A percentile compares a stretch with the other conserved stretches of the same genome.
Evolutionary conservation across 345 rosid species (phyloP).

Genomic region (Eucalyptus pauciflora): DNA sequence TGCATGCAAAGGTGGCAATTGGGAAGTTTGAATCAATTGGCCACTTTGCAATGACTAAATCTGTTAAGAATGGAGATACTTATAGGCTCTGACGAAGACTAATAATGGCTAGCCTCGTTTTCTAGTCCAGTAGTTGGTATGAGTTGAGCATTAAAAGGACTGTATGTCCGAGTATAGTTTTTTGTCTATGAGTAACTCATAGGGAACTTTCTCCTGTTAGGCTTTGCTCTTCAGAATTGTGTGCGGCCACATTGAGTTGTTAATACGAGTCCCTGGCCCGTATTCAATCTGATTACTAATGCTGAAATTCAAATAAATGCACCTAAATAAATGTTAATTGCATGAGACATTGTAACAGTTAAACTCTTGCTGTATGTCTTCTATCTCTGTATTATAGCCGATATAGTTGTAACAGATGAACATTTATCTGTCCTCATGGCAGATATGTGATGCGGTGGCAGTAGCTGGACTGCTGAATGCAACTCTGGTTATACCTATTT

Average conservation of each 20-base stretch:
- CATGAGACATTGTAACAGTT: neutral
- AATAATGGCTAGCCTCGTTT: neutral
- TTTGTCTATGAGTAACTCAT: neutral
- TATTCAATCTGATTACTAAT: neutral
- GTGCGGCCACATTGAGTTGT: neutral
- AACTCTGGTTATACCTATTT: conserved; percentile 87
- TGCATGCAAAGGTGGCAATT: neutral
- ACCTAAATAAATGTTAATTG: neutral
- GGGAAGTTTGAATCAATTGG: neutral
- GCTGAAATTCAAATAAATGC: neutral
- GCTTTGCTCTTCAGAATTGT: neutral
- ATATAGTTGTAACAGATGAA: neutral
- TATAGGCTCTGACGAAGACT: neutral
- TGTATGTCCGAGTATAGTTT: neutral
- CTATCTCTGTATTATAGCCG: neutral
- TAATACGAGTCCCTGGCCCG: neutral
- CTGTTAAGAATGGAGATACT: neutral
- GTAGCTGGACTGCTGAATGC: conserved; percentile 96
- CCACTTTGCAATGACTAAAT: neutral
- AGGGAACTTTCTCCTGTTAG: neutral
- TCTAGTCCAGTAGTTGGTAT: neutral
- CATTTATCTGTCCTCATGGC: neutral
- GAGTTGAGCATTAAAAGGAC: neutral
- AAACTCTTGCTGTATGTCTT: neutral
- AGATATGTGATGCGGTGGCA: conserved; percentile 99